Percentiles rank a stretch among this genome's conserved stretches.
These are phyloP conservation scores for Podospora pseudoanserina DNA, from an alignment of 495 filamentous ascomycete species.

Conservation along the genomic window DNA sequence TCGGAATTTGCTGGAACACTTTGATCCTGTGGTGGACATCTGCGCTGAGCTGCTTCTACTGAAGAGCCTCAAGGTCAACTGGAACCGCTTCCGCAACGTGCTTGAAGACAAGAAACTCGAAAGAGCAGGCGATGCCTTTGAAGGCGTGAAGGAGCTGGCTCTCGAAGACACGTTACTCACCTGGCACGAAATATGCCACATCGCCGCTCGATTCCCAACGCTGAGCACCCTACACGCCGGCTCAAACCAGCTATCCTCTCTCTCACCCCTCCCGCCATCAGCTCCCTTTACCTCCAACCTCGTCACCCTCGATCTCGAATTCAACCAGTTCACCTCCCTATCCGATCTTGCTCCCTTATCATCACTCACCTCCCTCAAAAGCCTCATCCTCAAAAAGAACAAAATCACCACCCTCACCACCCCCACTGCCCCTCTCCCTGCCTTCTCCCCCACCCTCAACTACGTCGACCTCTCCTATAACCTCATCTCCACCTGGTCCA, in stretches of 20 bases:
- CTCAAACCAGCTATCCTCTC: slow-evolving; percentile 44
- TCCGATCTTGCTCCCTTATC: slow-evolving; percentile 56
- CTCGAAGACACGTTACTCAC: slow-evolving; percentile 67
- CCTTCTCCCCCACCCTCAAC: slow-evolving; percentile 42
- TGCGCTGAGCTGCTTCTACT: slow-evolving; percentile 62
- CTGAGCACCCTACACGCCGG: slow-evolving; percentile 54
- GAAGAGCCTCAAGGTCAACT: slow-evolving; percentile 64
- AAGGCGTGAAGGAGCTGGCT: slow-evolving; percentile 61
- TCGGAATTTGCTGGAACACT: slow-evolving; percentile 70
- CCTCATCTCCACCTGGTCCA: slow-evolving; percentile 61
- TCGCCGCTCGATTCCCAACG: slow-evolving; percentile 52
- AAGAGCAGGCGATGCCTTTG: slow-evolving; percentile 41
- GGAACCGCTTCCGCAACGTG: slow-evolving; percentile 65
- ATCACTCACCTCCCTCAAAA: slow-evolving; percentile 55
- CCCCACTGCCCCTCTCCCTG: slow-evolving; percentile 21
- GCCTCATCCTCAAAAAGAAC: slow-evolving; percentile 59
- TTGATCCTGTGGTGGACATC: slow-evolving; percentile 63
- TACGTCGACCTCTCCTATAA: slow-evolving; percentile 84
- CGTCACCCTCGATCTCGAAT: slow-evolving; percentile 65
- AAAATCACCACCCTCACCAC: slow-evolving; percentile 37
- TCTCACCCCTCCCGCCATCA: slow-evolving; percentile 42
- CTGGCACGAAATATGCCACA: slow-evolving; percentile 64
- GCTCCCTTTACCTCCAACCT: slow-evolving; percentile 46
- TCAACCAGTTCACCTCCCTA: slow-evolving; percentile 66
- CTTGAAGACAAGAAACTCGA: slow-evolving; percentile 37